Base-by-base conservation (phyloP, 129 eudicot species). In the Erigeron canadensis region DNA sequence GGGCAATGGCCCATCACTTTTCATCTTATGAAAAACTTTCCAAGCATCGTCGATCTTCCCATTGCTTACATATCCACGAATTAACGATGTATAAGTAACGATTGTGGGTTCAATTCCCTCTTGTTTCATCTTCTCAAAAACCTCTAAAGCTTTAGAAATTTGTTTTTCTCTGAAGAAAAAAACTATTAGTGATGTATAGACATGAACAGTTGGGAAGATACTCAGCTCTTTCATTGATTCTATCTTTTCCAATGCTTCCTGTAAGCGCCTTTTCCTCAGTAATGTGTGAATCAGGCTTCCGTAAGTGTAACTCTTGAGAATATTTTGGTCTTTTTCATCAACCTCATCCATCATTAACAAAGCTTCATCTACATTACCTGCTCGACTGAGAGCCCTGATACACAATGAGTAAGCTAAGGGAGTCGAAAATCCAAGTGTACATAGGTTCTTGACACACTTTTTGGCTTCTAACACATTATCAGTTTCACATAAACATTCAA, bases 281-380 rank as follows among this genome's bases (percentile, higher is more conserved):
- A 92, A 77, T 11, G 71, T 86, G 22, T 92, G 96, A 81, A 92
- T 68, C 4, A 92, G 79, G 83, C 98, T 89, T 71, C 98, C 98
- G 59, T 78, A 84, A 61, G 84, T 76, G 70, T 81, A 92, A 41
- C 77, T 74, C 19, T 83, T 48, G 21, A 92, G 85, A 56, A 73
- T 70, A n/a, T 71, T 65, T 65, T 56, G 81, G 47, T 76, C 84
- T 12, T 82, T 83, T 63, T 62, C 73, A 28, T 69, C 83, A 67
- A 85, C 72, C 73, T 89, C 86, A 41, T 86, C 78, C 15, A 56
- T 45, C 55, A 85, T 65, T n/a, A 63, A 38, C 76, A 86, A 65
- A 75, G 96, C 96, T 12, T 85, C 89, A n/a, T 92, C 95, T 64
- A 89, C 51, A 46, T 81, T 89, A 41, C 91, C 89, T 38, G 81